These are phyloP conservation scores for Pichia cactophila DNA, from an alignment of 1,139 yeast species.

Conservation along the genomic window DNA sequence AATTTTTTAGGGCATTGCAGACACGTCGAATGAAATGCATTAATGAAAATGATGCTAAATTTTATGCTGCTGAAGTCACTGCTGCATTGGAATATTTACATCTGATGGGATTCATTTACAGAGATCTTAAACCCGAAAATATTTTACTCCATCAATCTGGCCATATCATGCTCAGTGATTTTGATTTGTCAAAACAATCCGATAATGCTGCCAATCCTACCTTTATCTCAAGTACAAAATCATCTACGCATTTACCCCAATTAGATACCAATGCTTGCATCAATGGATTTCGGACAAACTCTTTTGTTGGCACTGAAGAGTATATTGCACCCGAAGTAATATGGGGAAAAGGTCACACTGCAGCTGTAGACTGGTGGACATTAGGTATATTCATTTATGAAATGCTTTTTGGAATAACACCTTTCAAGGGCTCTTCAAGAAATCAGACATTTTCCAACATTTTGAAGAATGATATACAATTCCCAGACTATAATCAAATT, in stretches of 20 bases:
- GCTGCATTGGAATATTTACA: constrained; percentile 96
- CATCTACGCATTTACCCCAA: constrained; percentile 31
- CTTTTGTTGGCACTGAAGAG: constrained; percentile 97
- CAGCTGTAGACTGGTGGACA: constrained; percentile 99
- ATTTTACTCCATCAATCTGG: constrained; percentile 91
- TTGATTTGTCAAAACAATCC: constrained; percentile 88
- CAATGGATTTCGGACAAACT: constrained; percentile 91
- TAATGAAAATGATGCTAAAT: constrained; percentile 80
- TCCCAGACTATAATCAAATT: constrained; percentile 40
- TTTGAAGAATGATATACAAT: constrained; percentile 73
- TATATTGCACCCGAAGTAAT: constrained; percentile 98
- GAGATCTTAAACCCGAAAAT: constrained; percentile 94
- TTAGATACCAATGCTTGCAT: constrained; percentile 91
- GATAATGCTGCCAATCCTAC: constrained; percentile 56
- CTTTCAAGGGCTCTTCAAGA: constrained; percentile 85
- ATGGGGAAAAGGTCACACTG: constrained; percentile 93
- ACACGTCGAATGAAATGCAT: constrained; percentile 83
- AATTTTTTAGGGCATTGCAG: constrained; percentile 92
- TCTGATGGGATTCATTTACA: constrained; percentile 90
- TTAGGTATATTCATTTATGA: constrained; percentile 86
- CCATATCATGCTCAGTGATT: constrained; percentile 95
- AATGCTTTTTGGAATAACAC: constrained; percentile 93
- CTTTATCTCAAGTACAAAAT: constrained; percentile 22
- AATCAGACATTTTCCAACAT: constrained; percentile 86
- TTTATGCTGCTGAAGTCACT: constrained; percentile 94